These are phyloP conservation scores for Phytophthora niederhauseri DNA, from an alignment of 352 stramenopile genomes.

Conservation along the genomic window DNA sequence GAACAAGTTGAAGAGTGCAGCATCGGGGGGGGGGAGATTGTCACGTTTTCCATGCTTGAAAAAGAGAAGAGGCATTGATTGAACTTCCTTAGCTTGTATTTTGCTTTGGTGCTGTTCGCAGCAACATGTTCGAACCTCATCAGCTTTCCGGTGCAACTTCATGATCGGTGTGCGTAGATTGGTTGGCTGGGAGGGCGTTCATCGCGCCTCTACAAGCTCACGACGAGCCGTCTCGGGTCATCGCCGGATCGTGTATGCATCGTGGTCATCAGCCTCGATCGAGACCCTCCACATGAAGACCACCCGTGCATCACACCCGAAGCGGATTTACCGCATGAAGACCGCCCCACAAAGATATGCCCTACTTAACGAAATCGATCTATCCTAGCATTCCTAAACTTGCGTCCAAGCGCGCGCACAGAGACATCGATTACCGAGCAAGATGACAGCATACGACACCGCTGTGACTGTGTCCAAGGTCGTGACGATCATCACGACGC, in stretches of 20 bases:
- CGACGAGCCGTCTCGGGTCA: not conserved
- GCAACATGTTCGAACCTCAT: not conserved
- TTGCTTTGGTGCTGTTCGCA: not conserved
- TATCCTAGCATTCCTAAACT: constrained; percentile 15
- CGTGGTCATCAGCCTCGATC: constrained; percentile 8
- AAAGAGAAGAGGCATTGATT: too few relatives aligned
- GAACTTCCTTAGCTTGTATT: too few relatives aligned
- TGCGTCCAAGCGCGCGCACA: constrained; percentile 4
- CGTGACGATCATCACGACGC: constrained; percentile 38
- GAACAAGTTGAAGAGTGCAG: too few relatives aligned
- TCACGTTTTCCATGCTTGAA: too few relatives aligned
- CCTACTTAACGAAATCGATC: not conserved
- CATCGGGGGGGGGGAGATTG: too few relatives aligned
- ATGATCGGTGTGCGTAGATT: not conserved
- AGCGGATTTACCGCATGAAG: constrained; percentile 5
- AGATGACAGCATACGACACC: constrained; percentile 5
- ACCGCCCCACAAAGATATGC: constrained; percentile 14
- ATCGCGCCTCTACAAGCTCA: not conserved
- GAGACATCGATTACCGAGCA: too few relatives aligned
- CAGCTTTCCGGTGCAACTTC: not conserved
- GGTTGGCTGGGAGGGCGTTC: not conserved
- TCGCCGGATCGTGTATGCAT: constrained; percentile 14
- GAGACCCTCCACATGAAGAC: constrained; percentile 14
- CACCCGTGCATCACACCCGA: constrained; percentile 5
- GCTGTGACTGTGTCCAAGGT: constrained; percentile 24